Conservation (phyloP, 257 asterid genomes). For the Solanum clarkiae region DNA sequence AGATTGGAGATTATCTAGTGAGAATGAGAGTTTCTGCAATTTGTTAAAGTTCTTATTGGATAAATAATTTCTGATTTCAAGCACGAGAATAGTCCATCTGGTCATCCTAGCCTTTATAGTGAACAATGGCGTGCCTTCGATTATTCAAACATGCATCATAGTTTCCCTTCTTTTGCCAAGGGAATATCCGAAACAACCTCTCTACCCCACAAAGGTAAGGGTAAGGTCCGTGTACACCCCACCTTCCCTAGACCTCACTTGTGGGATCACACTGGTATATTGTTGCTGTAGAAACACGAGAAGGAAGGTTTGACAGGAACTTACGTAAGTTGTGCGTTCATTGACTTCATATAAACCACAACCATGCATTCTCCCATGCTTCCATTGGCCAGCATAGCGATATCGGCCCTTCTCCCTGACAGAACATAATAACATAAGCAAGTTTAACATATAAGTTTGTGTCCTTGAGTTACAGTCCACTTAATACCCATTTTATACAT, state of each 20-base stretch:
- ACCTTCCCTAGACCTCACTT: too few species aligned
- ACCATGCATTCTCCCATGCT: constrained; percentile 98
- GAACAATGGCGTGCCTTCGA: too few species aligned
- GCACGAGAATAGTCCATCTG: neutral
- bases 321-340: constrained; percentile 63
- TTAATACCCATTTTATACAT: neutral
- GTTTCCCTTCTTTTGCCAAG: too few species aligned
- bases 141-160: too few species aligned
- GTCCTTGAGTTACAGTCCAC: neutral
- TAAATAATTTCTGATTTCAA: neutral
- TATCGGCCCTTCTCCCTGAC: constrained; percentile 93
- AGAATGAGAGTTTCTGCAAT: neutral
- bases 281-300: neutral
- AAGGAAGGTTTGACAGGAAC: constrained; percentile 9
- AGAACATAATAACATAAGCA: neutral
- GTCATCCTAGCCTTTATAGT: too few species aligned
- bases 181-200: too few species aligned
- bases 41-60: neutral
- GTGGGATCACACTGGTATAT: too few species aligned
- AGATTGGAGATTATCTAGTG: neutral
- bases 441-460: neutral
- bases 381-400: constrained; percentile 95
- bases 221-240: too few species aligned
- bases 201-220: too few species aligned
- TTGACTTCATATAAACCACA: constrained; percentile 94